Evolutionary conservation across 2,329 filamentous ascomycete genomes (phyloP).

Genomic region (Aspergillus flavus): DNA sequence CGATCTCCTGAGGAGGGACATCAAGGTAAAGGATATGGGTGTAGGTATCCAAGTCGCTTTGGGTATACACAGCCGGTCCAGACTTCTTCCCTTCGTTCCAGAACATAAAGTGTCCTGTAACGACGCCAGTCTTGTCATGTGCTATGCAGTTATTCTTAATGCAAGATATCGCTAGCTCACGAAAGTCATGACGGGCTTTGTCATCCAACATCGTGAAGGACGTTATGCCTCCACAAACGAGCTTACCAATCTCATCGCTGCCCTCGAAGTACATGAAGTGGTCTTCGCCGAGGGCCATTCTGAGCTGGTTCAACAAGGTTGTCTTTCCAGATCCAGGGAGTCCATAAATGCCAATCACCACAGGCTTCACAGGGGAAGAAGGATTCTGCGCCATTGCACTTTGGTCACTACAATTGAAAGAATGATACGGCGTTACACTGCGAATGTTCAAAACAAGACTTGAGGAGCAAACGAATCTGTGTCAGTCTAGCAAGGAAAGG

Average conservation of each 20-base stretch:
- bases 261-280: neutral
- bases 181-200: neutral
- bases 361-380: neutral
- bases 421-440: too few relatives aligned
- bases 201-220: neutral
- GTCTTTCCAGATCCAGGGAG: neutral
- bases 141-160: neutral
- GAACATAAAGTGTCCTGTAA: constrained; percentile 61
- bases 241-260: neutral
- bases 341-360: neutral
- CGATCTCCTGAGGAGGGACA: constrained; percentile 40
- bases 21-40: constrained; percentile 64
- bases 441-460: too few relatives aligned
- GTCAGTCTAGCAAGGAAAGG: neutral
- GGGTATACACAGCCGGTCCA: constrained; percentile 44
- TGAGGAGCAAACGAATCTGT: neutral
- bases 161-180: neutral
- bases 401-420: too few relatives aligned
- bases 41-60: constrained; percentile 50
- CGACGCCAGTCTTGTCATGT: constrained; percentile 41
- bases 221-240: neutral
- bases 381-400: too few relatives aligned
- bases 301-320: neutral
- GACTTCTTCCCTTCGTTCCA: constrained; percentile 43
- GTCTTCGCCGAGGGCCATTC: neutral